Percentiles rank a stretch among this genome's conserved stretches.
phyloP scores from a whole-genome alignment of 2,329 filamentous ascomycete genomes.

The Coniochaeta sp. region DNA sequence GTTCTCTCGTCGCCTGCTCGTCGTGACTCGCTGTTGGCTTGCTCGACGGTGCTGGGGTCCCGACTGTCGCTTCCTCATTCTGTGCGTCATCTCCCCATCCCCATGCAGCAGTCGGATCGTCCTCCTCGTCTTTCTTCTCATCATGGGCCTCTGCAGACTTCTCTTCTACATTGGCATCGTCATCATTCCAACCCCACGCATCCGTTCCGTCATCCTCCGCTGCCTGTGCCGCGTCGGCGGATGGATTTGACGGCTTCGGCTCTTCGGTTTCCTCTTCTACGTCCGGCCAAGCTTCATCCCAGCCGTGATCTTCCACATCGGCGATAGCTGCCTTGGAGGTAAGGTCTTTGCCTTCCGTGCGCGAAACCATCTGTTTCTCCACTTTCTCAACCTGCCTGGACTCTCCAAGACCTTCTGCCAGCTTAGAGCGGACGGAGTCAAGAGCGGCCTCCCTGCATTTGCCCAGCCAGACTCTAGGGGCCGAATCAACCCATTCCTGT shows the following conservation, averaged over 20 bases:
- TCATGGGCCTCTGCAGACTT: constrained; percentile 22
- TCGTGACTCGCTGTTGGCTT: constrained; percentile 4
- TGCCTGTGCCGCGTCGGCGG: not conserved
- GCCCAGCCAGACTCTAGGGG: constrained; percentile 76
- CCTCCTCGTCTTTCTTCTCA: constrained; percentile 27
- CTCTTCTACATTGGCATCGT: constrained; percentile 16
- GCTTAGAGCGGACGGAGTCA: constrained; percentile 61
- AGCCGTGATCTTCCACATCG: constrained; percentile 49
- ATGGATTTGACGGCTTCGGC: constrained; percentile 5
- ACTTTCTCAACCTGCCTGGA: constrained; percentile 71
- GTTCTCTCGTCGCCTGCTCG: constrained; percentile 41
- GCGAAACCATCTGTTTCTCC: constrained; percentile 73
- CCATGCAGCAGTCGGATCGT: constrained; percentile 63
- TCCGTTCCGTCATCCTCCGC: constrained; percentile 27
- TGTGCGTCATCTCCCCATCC: constrained; percentile 72
- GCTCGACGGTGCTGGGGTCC: not conserved
- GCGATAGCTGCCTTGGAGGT: constrained; percentile 41
- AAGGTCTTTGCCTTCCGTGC: constrained; percentile 58
- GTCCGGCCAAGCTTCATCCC: constrained; percentile 76
- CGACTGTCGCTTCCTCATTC: constrained; percentile 14
- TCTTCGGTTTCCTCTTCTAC: constrained; percentile 40
- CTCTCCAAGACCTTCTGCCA: constrained; percentile 57
- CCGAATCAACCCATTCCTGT: constrained; percentile 71
- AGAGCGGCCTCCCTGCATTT: constrained; percentile 77
- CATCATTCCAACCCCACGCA: constrained; percentile 27